Conservation (phyloP, 352 stramenopile species). For the Globisporangium alternatum region DNA sequence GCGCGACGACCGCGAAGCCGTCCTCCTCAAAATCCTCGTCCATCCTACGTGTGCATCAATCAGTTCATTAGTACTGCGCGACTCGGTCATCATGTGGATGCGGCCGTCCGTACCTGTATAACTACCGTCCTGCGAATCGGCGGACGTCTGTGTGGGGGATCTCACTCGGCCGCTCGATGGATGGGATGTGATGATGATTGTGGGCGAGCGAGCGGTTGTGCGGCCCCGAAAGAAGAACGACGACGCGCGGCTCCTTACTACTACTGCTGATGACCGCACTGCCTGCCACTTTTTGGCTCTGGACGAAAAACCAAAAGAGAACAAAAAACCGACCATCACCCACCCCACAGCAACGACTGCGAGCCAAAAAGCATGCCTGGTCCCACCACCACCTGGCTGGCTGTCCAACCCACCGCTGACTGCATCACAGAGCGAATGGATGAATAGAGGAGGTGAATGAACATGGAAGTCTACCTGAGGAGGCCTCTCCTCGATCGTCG, state of each 20-base stretch:
- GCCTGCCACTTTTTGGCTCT: background rate
- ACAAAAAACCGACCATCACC: slow-evolving; percentile 20
- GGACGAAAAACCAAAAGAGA: slow-evolving; percentile 3
- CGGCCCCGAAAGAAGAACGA: background rate
- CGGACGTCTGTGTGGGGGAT: background rate
- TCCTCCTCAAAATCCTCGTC: slow-evolving; percentile 18
- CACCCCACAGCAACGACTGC: background rate
- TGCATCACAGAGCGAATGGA: background rate
- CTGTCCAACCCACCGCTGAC: background rate
- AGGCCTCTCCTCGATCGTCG: too few relatives aligned
- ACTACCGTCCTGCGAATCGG: background rate
- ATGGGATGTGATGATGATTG: background rate
- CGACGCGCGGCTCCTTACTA: background rate
- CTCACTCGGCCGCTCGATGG: background rate
- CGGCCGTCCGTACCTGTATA: background rate
- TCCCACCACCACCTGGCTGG: background rate
- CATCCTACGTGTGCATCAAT: slow-evolving; percentile 7
- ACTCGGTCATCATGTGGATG: background rate
- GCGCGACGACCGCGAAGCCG: slow-evolving; percentile 13
- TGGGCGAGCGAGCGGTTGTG: background rate
- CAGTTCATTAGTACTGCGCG: background rate
- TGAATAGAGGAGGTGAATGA: background rate
- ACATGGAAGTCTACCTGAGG: too few relatives aligned
- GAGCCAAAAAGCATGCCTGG: background rate
- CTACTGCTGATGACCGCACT: slow-evolving; percentile 3